phyloP scores from a whole-genome alignment of 768 basidiomycete genomes.

The Cystofilobasidium capitatum region DNA sequence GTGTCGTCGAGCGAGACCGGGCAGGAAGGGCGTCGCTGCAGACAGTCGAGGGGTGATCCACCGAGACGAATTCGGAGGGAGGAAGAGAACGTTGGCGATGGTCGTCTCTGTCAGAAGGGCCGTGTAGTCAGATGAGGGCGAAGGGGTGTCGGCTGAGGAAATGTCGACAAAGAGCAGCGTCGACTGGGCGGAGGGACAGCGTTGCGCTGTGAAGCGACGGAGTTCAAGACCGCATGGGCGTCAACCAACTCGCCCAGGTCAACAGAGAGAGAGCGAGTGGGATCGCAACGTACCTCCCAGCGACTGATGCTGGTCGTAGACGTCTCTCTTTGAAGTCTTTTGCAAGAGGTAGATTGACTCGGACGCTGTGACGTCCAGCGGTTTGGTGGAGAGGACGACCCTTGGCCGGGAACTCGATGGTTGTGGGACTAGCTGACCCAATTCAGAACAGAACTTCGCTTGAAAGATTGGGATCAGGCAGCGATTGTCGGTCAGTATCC shows the following conservation, averaged over 20 bases:
- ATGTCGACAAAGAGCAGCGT: conserved; percentile 8
- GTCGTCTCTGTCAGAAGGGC: conserved; percentile 15
- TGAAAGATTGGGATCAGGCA: neutral
- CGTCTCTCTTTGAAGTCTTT: conserved; percentile 14
- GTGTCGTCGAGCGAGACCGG: conserved; percentile 5
- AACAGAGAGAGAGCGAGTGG: too few relatives aligned
- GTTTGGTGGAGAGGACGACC: conserved; percentile 2
- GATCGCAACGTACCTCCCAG: conserved; percentile 5
- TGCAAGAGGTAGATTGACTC: neutral
- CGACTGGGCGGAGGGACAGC: neutral
- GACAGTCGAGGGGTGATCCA: conserved; percentile 16
- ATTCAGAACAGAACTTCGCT: too few relatives aligned
- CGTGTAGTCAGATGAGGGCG: neutral
- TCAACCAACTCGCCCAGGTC: too few relatives aligned
- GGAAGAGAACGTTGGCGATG: conserved; percentile 21
- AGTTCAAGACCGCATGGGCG: neutral
- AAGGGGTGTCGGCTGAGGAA: neutral
- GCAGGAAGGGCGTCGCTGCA: conserved; percentile 1
- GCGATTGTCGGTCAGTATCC: neutral
- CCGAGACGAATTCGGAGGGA: neutral
- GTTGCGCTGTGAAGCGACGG: neutral
- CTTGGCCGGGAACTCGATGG: neutral
- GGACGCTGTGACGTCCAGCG: neutral
- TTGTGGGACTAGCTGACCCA: neutral
- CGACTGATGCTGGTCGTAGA: conserved; percentile 11